Conservation (phyloP, 2,329 filamentous ascomycete genomes). For the Fusarium sp. region DNA sequence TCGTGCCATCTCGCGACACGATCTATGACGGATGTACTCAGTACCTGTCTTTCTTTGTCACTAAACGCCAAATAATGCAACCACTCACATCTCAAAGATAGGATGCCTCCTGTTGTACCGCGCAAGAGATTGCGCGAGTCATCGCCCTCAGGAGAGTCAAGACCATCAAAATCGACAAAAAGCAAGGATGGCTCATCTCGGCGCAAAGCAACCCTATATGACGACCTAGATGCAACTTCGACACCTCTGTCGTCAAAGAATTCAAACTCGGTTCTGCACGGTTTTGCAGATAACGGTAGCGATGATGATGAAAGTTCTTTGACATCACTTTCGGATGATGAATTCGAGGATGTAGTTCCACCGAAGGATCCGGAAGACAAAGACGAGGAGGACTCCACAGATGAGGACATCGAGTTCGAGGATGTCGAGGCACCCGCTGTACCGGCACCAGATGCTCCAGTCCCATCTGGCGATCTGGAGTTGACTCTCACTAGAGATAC, state of each 20-base stretch:
- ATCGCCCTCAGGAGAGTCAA: constrained; percentile 46
- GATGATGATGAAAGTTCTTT: constrained; percentile 58
- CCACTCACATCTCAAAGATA: constrained; percentile 19
- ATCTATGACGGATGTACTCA: constrained; percentile 31
- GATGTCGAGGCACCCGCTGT: constrained; percentile 74
- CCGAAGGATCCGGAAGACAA: constrained; percentile 54
- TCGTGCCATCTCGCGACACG: constrained; percentile 22
- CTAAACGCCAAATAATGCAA: constrained; percentile 23
- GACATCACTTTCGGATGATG: constrained; percentile 66
- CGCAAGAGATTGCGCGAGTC: constrained; percentile 72
- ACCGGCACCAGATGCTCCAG: constrained; percentile 57
- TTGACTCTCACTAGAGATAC: constrained; percentile 74
- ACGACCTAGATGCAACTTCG: constrained; percentile 66
- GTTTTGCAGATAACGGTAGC: constrained; percentile 54
- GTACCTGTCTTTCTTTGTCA: neutral
- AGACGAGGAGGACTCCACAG: constrained; percentile 40
- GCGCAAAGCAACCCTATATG: constrained; percentile 70
- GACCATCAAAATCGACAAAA: constrained; percentile 43
- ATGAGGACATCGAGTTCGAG: constrained; percentile 68
- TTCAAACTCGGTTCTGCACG: constrained; percentile 55
- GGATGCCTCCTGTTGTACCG: constrained; percentile 76
- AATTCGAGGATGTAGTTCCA: constrained; percentile 62
- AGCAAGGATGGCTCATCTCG: constrained; percentile 32
- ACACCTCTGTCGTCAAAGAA: constrained; percentile 58
- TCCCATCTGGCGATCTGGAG: constrained; percentile 75